Conservation (phyloP, 73 alveolate genomes). For the Uronychia setigera region DNA sequence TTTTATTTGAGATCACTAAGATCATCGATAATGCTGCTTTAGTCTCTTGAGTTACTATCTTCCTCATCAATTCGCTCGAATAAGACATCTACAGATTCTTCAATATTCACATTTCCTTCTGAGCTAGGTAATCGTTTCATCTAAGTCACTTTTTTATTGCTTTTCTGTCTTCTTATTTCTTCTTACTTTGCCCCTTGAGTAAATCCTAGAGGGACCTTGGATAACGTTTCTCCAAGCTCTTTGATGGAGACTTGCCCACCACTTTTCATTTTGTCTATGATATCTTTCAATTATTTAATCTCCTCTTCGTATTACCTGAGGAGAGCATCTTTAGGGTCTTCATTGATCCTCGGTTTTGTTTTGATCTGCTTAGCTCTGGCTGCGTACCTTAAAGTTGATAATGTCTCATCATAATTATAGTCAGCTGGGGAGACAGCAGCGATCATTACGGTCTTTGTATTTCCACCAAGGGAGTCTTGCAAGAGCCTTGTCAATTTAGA, state of each 20-base stretch:
- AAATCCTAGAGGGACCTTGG: neutral
- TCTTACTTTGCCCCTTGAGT: conserved; percentile 12
- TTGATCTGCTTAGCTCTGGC: conserved; percentile 96
- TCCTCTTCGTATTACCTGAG: conserved; percentile 87
- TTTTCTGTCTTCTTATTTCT: neutral
- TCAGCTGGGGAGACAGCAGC: conserved; percentile 98
- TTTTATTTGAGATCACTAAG: neutral
- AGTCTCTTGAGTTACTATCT: neutral
- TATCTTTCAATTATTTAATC: conserved; percentile 68
- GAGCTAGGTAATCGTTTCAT: neutral
- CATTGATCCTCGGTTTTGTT: conserved; percentile 93
- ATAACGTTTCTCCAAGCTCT: neutral
- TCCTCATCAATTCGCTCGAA: neutral
- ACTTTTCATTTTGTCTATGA: neutral
- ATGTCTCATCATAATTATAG: conserved; percentile 97
- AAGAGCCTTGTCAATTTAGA: conserved; percentile 74
- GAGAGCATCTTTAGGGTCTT: conserved; percentile 92
- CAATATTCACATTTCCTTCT: conserved; percentile 3
- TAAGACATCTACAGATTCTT: neutral
- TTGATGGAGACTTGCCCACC: neutral
- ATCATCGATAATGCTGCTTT: neutral
- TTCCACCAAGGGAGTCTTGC: conserved; percentile 99
- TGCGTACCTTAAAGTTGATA: conserved; percentile 97
- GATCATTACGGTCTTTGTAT: conserved; percentile 98
- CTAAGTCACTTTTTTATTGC: neutral